Percentiles rank a stretch among this genome's conserved stretches.
phyloP scores from a whole-genome alignment of 495 filamentous ascomycete genomes.

The Annulohypoxylon nitens region DNA sequence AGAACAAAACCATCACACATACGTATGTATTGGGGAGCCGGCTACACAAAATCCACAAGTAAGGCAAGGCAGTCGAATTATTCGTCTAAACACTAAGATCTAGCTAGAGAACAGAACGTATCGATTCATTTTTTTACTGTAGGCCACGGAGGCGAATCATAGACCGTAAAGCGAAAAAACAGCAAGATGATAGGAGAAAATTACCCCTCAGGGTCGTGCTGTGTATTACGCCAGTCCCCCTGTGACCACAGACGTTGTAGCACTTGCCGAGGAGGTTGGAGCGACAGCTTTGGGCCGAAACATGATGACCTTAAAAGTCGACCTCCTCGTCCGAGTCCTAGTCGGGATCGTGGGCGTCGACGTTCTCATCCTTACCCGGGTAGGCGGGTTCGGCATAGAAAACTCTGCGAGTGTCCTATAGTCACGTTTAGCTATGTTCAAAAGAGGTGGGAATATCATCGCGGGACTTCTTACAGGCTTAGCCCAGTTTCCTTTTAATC shows the following conservation, averaged over 20 bases:
- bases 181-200: background rate
- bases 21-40: background rate
- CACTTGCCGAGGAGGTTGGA: background rate
- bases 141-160: background rate
- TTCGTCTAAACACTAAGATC: constrained; percentile 7
- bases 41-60: background rate
- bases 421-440: constrained; percentile 10
- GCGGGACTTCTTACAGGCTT: constrained; percentile 29
- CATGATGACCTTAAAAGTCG: background rate
- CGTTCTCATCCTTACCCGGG: background rate
- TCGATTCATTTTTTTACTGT: constrained; percentile 12
- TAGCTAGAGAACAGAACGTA: constrained; percentile 11
- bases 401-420: constrained; percentile 29
- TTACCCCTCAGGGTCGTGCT: background rate
- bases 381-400: constrained; percentile 18
- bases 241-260: background rate
- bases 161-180: background rate
- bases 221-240: background rate
- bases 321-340: constrained; percentile 2
- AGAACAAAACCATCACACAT: constrained; percentile 13
- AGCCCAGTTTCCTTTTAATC: background rate
- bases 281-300: background rate
- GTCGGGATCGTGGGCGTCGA: background rate
- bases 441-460: background rate
- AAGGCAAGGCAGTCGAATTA: constrained; percentile 6